Evolutionary conservation across 1,284 basidiomycete species (phyloP), one percentile per base, ranked within the genome.

Genomic region (Tilletia indica): DNA sequence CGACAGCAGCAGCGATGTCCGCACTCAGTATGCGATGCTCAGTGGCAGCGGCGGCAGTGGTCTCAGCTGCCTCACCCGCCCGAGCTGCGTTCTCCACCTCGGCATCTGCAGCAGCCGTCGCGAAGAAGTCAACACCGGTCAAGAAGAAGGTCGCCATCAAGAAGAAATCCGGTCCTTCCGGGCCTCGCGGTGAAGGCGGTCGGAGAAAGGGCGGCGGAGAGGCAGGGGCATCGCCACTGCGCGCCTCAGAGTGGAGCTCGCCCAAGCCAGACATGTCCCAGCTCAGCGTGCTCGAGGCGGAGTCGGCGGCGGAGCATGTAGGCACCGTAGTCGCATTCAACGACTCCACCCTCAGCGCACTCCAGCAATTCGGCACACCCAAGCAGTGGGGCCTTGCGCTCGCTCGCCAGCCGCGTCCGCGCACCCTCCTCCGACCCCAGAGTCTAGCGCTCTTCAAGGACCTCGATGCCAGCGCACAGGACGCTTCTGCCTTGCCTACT

Each of bases 141-240:
- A 82, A 82, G 71, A 82, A 79, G 72, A 79, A 80, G 68, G 75
- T 76, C 0, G 73, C 78, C 4, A 74, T 80, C 70, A 79, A 78
- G 69, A 79, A 79, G 68, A 80, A 78, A 61, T 45, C 70, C 12
- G 61, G 61, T 5, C 70, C 67, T 21, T 73, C 76, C 16, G 77
- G 77, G 11, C 75, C 78, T 38, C 74, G 78, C 48, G 74, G 75
- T n/a, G 75, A 77, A 2, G 78, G 80, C 25, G 77, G 77, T 36
- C 70, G 71, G 51, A 74, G 78, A n/a, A 78, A 78, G 70, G 80
- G 78, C 31, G 80, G 80, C 38, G 74, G 75, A 1, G 80, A 34
- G 69, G 71, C 25, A 36, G 54, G 21, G 61, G 36, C 34, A n/a
- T 45, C 42, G 51, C 25, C 47, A 21, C 25, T 25, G 56, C 69